Base-by-base conservation (phyloP, 768 basidiomycete genomes). In the Leccinum broughii region DNA sequence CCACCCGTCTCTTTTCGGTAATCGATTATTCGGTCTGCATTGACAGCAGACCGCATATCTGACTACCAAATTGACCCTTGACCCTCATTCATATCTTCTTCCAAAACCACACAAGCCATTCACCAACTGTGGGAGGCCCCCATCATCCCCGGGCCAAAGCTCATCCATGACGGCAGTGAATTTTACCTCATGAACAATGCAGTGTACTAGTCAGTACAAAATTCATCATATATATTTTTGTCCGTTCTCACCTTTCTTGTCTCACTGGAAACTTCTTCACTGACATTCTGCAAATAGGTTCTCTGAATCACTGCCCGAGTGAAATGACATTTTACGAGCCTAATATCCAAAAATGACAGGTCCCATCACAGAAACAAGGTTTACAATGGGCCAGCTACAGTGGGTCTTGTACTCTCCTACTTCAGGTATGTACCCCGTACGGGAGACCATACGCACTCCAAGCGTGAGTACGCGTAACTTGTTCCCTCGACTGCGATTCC, bases 111-210 rank as follows among this genome's bases (percentile, higher is more conserved):
- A 2, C 77, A 83, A 37, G 87, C 89, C 7, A 88, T 91, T 50
- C 78, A 83, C 61, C 77, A 89, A 51, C 74, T 91, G 2, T 88
- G 87, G 86, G 81, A 84, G 56, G 89, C 91, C 69, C 84, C 86
- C 11, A 81, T 88, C 56, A 83, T 86, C 1, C 58, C 68, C 26
- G 26, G 26, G 26, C 26, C 26, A 3, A 72, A 74, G 14, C 70
- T 84, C 9, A 80, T 84, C 78, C 80, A 83, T 37, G 85, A 87
- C 62, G 77, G 78, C 22, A 85, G 79, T 70, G 88, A 94, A 58
- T 96, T 95, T 68, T 95, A 96, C 70, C 78, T 97, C 14, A 96
- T 95, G 93, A 94, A 97, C 71, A 91, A 86, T 17, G 95, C 95
- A 0, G 80, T 28, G 7, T 28, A 26, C 54, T 96, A 96, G 92